phyloP scores from a whole-genome alignment of 108 stramenopile species.

The Cyclostephanos tholiformis region DNA sequence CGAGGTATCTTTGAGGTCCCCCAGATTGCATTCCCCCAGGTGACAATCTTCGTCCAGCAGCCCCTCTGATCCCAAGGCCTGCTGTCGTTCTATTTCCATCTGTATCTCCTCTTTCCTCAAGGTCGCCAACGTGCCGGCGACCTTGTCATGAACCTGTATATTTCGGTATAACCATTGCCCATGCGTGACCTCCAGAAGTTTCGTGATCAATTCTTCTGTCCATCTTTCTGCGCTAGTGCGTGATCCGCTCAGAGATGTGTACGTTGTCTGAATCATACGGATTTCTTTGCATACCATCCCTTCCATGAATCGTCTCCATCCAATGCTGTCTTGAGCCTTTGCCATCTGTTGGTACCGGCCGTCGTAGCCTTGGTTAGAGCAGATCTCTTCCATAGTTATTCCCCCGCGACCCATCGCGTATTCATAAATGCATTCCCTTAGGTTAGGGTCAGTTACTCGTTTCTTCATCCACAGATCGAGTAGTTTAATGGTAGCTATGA shows the following conservation, averaged over 20 bases:
- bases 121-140: neutral
- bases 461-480: too few species aligned
- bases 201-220: neutral
- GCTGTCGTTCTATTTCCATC: neutral
- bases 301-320: slow-evolving; percentile 18
- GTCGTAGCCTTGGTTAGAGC: too few species aligned
- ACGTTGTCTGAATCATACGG: too few species aligned
- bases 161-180: slow-evolving; percentile 11
- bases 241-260: too few species aligned
- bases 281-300: slow-evolving; percentile 10
- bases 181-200: neutral
- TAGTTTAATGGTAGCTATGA: too few species aligned
- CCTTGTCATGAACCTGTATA: slow-evolving; percentile 10
- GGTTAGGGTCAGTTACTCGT: too few species aligned
- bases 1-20: neutral
- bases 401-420: too few species aligned
- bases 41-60: slow-evolving; percentile 1
- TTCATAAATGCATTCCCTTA: too few species aligned
- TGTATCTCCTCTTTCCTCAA: slow-evolving; percentile 13
- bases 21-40: slow-evolving; percentile 12
- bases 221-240: too few species aligned
- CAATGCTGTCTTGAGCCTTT: neutral
- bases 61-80: slow-evolving; percentile 1
- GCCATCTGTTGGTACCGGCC: too few species aligned
- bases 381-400: too few species aligned